Base-by-base conservation (phyloP, 176 grass and related monocot species). In the Oryza glumipatula region DNA sequence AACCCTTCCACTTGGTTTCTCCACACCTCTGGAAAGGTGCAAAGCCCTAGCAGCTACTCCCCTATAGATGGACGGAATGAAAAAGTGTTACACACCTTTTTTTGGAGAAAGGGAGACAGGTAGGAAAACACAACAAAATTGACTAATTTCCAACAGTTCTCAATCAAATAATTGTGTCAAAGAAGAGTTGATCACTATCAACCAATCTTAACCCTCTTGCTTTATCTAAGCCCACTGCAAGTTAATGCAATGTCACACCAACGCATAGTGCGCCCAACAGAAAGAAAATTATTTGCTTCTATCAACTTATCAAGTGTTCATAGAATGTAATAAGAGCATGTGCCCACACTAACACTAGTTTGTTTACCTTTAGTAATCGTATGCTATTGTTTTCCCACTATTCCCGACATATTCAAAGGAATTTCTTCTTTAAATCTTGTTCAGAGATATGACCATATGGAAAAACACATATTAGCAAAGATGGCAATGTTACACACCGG, bases 1-100 rank as follows among this genome's bases (percentile, higher is more conserved):
- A 68, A 99, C 93, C 85, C 89, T 90, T 70, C 96, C 96, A 72
- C 96, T 99, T 88, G 96, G 96, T 77, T 99, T 99, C 88, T 99
- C 96, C 28, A 99, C 96, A 32, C 90, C 96, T 94, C 91, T 90
- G 28, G 96, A 99, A 84, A 99, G 93, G 83, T 99, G 96, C 80
- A 99, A 88, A 74, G 96, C 96, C 91, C 93, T 99, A 81, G 96
- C 96, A 45, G 96, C 96, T 92, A 99, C 96, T 83, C 96, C 96
- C 76, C 96, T 99, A 41, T 51, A 89, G n/a, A 81, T 72, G 70
- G 77, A 85, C 68, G 28, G 7, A 77, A 75, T 68, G 44, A 16
- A 66, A 45, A 54, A 26, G 26, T 56, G 65, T 84, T 7, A 33
- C 26, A 65, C 47, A 60, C 48, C 16, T 74, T 69, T 11, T 47